Base-by-base conservation (phyloP, 208 protist species). In the Vickermania spadyakhi region DNA sequence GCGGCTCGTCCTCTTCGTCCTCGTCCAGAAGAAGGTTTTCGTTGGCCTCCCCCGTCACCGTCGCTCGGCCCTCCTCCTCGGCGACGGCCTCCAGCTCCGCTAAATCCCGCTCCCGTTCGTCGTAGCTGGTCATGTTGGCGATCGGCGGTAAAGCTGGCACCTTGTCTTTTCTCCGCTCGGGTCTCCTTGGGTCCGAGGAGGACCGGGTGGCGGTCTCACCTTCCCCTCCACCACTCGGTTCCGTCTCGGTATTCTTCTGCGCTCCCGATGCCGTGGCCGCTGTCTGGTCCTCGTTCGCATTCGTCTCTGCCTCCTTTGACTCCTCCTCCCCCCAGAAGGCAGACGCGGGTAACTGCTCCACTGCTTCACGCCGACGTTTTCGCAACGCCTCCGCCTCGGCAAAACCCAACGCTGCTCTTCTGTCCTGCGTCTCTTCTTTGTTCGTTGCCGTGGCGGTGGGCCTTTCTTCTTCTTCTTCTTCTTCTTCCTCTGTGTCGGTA, bases 101-200 rank as follows among this genome's bases (percentile, higher is more conserved):
- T n/a, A 89, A 56, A 60, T 83, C 77, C 3, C 70, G 42, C 7
- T 88, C 84, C 7, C 59, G 68, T 30, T 73, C 72, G 23, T 68
- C 70, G 2, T 63, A 27, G 18, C 54, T 66, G 11, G 68, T 81
- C 60, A 70, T 57, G 60, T 26, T 56, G 7, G 18, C 54, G 31
- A n/a, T 23, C 29, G 23, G 29, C 57, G 28, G 23, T 14, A 27
- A 1, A 1, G 23, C 31, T 28, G 14, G 3, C 26, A 25, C 45
- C 30, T 45, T n/a, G 13, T 28, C 5, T 45, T 28, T 45, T 28
- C 11, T 21, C 56, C 11, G 13, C 28, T 21, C 18, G 5, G 11
- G 7, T 23, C 21, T 58, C 66, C 30, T 23, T 36, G 30, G 62
- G 56, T 42, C 29, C 14, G 26, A 56, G 28, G 18, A 7, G 36